Evolutionary conservation across 2,329 filamentous ascomycete genomes (phyloP).

Genomic region (Cladosporium sp.): DNA sequence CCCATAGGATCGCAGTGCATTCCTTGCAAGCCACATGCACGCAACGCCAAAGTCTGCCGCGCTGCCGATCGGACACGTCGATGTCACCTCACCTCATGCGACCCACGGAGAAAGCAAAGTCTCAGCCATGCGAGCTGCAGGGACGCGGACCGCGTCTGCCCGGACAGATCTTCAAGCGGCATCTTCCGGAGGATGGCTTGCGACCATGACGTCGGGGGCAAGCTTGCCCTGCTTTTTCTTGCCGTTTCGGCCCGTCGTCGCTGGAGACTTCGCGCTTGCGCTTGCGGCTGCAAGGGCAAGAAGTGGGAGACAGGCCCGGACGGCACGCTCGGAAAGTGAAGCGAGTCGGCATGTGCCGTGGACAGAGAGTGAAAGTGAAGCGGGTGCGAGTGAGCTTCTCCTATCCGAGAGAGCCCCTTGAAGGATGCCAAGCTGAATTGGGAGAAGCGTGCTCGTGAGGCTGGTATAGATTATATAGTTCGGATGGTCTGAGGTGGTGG

Average conservation of each 20-base stretch:
- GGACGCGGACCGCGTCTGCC: slow-evolving; percentile 2
- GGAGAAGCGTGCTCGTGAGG: too few relatives aligned
- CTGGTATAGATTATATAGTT: too few relatives aligned
- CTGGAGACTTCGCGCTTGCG: background rate
- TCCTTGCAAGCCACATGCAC: background rate
- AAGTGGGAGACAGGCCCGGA: background rate
- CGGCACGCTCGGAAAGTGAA: background rate
- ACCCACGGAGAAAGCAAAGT: too few relatives aligned
- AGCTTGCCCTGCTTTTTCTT: background rate
- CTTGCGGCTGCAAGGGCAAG: background rate
- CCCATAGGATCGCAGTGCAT: background rate
- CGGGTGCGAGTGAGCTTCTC: too few relatives aligned
- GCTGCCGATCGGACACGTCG: too few relatives aligned
- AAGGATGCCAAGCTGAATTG: too few relatives aligned
- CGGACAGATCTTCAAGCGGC: slow-evolving; percentile 5
- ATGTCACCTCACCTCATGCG: too few relatives aligned
- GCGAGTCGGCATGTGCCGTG: slow-evolving; percentile 1
- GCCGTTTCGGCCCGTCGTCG: slow-evolving; percentile 9
- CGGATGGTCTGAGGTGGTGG: too few relatives aligned
- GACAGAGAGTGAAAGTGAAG: too few relatives aligned
- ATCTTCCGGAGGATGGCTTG: background rate
- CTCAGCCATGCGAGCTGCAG: too few relatives aligned
- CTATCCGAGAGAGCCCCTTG: too few relatives aligned
- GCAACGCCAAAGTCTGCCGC: too few relatives aligned
- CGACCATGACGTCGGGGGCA: background rate